Evolutionary conservation across 164 flowering plant species (phyloP).

Genomic region (Stephania japonica): DNA sequence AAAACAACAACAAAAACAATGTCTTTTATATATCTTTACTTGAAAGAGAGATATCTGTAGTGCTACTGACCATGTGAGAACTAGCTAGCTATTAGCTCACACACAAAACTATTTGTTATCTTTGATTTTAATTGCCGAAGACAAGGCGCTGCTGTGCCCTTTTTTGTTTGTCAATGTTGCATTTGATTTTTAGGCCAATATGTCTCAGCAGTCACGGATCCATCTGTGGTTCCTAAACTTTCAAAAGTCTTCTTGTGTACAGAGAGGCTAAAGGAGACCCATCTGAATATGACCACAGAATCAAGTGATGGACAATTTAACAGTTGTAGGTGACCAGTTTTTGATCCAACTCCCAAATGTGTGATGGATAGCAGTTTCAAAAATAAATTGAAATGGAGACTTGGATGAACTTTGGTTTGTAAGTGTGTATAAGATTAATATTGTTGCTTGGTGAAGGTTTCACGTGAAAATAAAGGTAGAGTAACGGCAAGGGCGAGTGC

Average conservation of each 20-base stretch:
- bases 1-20: not conserved
- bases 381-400: not conserved
- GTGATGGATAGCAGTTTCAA: not conserved
- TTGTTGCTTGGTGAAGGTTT: not conserved
- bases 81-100: not conserved
- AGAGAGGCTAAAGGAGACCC: not conserved
- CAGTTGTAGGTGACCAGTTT: not conserved
- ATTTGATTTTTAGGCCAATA: not conserved
- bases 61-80: not conserved
- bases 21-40: not conserved
- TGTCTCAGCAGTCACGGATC: constrained; percentile 6
- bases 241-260: not conserved
- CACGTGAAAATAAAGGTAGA: not conserved
- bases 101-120: not conserved
- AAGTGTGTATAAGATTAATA: not conserved
- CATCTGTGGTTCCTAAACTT: not conserved
- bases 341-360: not conserved
- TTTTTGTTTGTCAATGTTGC: not conserved
- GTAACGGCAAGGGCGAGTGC: too few relatives aligned
- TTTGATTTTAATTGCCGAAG: not conserved
- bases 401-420: not conserved
- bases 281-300: not conserved
- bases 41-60: not conserved
- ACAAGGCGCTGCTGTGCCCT: not conserved
- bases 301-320: not conserved